phyloP scores from a whole-genome alignment of 495 filamentous ascomycete species.

The Penicillium bovifimosum region DNA sequence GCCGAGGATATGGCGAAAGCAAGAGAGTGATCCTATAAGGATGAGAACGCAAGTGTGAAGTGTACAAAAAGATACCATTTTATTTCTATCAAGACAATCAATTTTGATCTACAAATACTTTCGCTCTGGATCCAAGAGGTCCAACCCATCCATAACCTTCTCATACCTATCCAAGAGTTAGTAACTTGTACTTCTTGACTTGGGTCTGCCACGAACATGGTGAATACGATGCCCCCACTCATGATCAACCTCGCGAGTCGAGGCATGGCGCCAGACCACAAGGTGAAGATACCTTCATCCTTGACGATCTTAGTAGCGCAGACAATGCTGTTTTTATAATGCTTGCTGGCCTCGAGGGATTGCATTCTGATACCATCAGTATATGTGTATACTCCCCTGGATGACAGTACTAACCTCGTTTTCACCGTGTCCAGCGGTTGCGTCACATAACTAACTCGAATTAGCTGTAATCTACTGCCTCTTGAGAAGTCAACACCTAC shows the following conservation, averaged over 20 bases:
- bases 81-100: slow-evolving; percentile 10
- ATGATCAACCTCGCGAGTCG: slow-evolving; percentile 75
- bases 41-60: not conserved
- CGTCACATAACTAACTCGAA: slow-evolving; percentile 49
- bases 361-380: slow-evolving; percentile 64
- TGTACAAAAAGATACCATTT: slow-evolving; percentile 20
- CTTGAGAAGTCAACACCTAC: slow-evolving; percentile 44
- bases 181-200: slow-evolving; percentile 6
- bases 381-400: too few relatives aligned
- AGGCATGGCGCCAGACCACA: slow-evolving; percentile 92
- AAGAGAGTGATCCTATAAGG: not conserved
- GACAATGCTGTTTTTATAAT: slow-evolving; percentile 84
- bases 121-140: slow-evolving; percentile 73
- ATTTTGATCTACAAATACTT: slow-evolving; percentile 61
- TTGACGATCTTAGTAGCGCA: slow-evolving; percentile 80
- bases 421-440: slow-evolving; percentile 95
- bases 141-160: slow-evolving; percentile 88
- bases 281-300: slow-evolving; percentile 82
- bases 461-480: not conserved
- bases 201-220: slow-evolving; percentile 58
- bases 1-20: slow-evolving; percentile 40
- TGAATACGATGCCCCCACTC: slow-evolving; percentile 96
- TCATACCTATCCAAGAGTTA: slow-evolving; percentile 61
- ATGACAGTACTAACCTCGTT: slow-evolving; percentile 53
- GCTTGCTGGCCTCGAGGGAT: slow-evolving; percentile 76